Evolutionary conservation across 768 basidiomycete species (phyloP).

Genomic region (Trametes elegans): DNA sequence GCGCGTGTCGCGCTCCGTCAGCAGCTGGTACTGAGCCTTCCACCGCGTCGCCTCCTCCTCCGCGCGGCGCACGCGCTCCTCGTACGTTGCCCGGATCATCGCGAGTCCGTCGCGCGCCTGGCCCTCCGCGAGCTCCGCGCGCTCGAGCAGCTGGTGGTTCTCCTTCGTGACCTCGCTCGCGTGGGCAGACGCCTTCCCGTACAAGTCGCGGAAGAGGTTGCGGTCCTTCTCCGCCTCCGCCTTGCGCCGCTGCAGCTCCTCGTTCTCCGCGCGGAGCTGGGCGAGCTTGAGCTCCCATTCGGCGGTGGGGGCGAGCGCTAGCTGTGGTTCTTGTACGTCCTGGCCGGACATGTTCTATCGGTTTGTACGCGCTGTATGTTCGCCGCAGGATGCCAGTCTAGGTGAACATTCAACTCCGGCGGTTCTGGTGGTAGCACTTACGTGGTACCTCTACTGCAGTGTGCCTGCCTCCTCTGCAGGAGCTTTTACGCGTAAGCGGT

Average conservation of each 20-base stretch:
- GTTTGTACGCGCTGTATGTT: too few relatives aligned
- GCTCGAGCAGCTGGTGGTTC: conserved; percentile 28
- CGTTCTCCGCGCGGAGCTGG: conserved; percentile 28
- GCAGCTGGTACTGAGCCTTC: conserved; percentile 37
- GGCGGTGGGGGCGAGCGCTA: background rate
- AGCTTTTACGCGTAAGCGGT: too few relatives aligned
- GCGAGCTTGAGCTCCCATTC: conserved; percentile 20
- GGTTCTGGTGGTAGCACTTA: too few relatives aligned
- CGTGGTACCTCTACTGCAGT: too few relatives aligned
- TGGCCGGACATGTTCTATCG: background rate
- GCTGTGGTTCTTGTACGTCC: background rate
- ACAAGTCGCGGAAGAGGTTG: conserved; percentile 30
- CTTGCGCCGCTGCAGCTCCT: conserved; percentile 25
- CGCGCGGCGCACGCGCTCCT: conserved; percentile 45
- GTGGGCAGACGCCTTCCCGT: conserved; percentile 28
- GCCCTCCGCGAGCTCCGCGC: conserved; percentile 34
- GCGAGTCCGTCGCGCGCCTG: conserved; percentile 56
- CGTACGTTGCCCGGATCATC: conserved; percentile 48
- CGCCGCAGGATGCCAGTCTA: too few relatives aligned
- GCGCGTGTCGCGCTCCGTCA: conserved; percentile 19
- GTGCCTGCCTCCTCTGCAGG: too few relatives aligned
- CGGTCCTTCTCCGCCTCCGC: conserved; percentile 30
- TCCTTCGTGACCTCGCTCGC: conserved; percentile 26
- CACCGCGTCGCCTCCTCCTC: conserved; percentile 48
- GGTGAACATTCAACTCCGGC: too few relatives aligned